Base-by-base conservation (phyloP, 176 grass and related monocot species). In the Paspalum notatum region DNA sequence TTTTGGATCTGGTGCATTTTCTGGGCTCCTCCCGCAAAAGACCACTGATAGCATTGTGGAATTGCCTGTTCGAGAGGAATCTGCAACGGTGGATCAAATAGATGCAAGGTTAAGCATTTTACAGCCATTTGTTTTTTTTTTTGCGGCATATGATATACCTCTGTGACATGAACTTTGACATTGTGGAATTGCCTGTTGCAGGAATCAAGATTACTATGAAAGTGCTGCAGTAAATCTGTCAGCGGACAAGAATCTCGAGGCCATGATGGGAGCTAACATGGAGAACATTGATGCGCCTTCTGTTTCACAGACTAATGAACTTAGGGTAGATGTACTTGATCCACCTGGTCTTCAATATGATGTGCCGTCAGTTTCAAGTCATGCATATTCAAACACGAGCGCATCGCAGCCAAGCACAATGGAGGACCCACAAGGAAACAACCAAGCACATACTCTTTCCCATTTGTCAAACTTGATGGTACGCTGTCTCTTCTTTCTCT, bases 1-100 rank as follows among this genome's bases (percentile, higher is more conserved):
- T 85, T 99, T 99, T 69, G 89, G 77, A 75, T 99, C 97, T 6
- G 97, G 97, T 81, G 90, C 97, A 52, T 99, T 99, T 91, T 96
- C 93, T 78, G 97, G 93, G 21, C 77, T 91, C 21, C 88, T 99
- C 76, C 86, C 88, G 62, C 84, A 86, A 72, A 97, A 93, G 71
- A 71, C 67, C 54, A 58, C 81, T 3, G 76, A 83, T 67, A 82
- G 55, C 81, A 85, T 72, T 78, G 81, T 82, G 40, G 97, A 93
- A 68, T 49, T 78, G 26, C 67, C 87, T 67, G 58, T 64, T 59
- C 51, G 27, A 62, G 90, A 90, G 52, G 85, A 93, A 79, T 51
- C 89, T 89, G 80, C 83, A 85, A 57, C 79, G 68, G 58, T 83
- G 25, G 89, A 96, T 79, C 92, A 92, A 71, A 63, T 77, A 24